Base-by-base conservation (phyloP, 2,329 filamentous ascomycete genomes). In the Penicillium sp. region DNA sequence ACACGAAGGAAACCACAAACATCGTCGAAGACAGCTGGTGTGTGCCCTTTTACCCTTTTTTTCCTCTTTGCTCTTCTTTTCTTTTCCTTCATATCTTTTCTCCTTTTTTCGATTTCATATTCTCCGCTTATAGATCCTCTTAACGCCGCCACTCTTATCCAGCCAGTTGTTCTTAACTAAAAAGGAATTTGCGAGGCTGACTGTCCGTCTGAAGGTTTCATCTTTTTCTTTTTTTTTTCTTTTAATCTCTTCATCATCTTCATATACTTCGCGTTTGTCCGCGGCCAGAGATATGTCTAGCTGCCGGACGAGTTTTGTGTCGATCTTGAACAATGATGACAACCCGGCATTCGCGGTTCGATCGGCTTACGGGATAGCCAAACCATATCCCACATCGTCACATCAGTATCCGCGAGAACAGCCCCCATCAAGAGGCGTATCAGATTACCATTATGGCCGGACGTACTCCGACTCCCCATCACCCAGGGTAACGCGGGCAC, bases 301-400 rank as follows among this genome's bases (percentile, higher is more conserved):
- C 60, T 70, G 72, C 65, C 73, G 66, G 64, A 63, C 75, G 50
- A 76, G 68, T 67, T 73, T 78, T 65, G 73, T 79, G 62, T 81
- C 79, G 31, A 81, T 81, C 66, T 65, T 81, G 62, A 81, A 81
- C 71, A 80, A 81, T 70, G 79, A 81, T 71, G 78, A 81, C 64
- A 76, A 79, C 61, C 79, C 79, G 49, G 79, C 79, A 29, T 81
- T 81, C 69, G 76, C 76, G 41, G 76, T 81, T 56, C 76, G 77
- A 53, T 76, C 76, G 31, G 67, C 71, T 19, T 67, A 69, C 9
- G 63, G 66, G 62, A 56, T 68, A 19, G 65, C 61, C 23, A 66
- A 63, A 54, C 67, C 66, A 13, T 69, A 66, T 46, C 69, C 72
- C 29, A 65, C 65, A 30, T 64, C 71, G 44, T 64, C 68, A 45